Conservation (phyloP, 371 early-diverging fungal genomes). For the Zopfochytrium polystomum region DNA sequence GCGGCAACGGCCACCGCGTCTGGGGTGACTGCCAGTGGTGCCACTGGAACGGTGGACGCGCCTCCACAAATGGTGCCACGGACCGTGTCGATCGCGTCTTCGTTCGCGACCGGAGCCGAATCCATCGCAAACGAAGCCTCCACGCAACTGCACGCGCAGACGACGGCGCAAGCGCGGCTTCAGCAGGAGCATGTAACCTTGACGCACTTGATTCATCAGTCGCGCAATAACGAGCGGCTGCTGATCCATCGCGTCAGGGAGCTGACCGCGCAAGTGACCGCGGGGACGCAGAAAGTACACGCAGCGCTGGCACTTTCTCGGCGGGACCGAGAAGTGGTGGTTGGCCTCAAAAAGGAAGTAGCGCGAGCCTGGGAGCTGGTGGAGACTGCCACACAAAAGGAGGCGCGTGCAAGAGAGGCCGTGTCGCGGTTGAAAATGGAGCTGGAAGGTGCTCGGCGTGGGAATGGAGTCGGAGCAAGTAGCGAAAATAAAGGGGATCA, state of each 20-base stretch:
- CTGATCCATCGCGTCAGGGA: constrained; percentile 11
- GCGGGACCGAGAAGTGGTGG: constrained; percentile 26
- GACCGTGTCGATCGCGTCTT: not conserved
- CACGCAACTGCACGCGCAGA: not conserved
- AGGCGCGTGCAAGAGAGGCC: constrained; percentile 29
- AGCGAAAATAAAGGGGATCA: constrained; percentile 4
- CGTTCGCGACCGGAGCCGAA: not conserved
- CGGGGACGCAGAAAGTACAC: constrained; percentile 34
- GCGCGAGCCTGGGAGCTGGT: constrained; percentile 39
- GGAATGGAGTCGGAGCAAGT: not conserved
- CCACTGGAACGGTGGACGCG: no score
- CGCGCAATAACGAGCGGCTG: constrained; percentile 28
- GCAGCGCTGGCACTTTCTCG: constrained; percentile 29
- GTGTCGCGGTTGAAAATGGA: constrained; percentile 23
- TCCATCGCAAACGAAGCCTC: not conserved
- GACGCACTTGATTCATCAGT: constrained; percentile 14
- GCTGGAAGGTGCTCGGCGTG: no score
- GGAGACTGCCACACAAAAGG: constrained; percentile 29
- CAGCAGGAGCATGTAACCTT: not conserved
- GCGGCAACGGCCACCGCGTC: not conserved
- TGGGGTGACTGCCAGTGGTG: no score
- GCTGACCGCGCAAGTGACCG: not conserved
- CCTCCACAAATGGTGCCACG: not conserved
- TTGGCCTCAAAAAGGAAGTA: constrained; percentile 33
- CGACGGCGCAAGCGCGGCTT: not conserved